These are phyloP conservation scores for Phytophthora tubulina DNA, from an alignment of 352 stramenopile species.

Conservation along the genomic window DNA sequence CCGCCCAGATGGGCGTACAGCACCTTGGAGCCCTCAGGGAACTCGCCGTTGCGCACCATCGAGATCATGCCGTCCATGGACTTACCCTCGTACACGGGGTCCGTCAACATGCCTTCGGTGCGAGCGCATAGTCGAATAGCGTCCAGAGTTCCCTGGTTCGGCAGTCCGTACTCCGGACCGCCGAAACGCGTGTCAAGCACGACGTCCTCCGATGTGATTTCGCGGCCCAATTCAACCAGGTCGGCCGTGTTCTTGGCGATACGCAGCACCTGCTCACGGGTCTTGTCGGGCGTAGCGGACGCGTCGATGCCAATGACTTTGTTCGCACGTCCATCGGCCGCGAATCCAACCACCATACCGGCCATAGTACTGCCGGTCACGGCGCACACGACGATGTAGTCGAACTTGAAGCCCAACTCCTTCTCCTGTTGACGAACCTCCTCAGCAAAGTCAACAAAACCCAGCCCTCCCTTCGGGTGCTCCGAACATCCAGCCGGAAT, in stretches of 20 bases:
- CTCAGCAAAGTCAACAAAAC: conserved; percentile 49
- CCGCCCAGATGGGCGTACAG: conserved; percentile 46
- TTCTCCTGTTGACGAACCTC: conserved; percentile 48
- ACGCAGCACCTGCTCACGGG: conserved; percentile 45
- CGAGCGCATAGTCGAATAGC: conserved; percentile 46
- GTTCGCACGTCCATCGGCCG: conserved; percentile 43
- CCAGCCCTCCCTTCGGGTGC: conserved; percentile 44
- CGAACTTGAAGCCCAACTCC: conserved; percentile 48
- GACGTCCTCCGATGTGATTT: conserved; percentile 43
- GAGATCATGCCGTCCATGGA: conserved; percentile 52
- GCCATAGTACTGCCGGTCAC: conserved; percentile 52
- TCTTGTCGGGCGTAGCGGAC: conserved; percentile 45
- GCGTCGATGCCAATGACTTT: conserved; percentile 53
- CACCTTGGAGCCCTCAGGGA: conserved; percentile 46
- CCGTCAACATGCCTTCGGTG: conserved; percentile 47
- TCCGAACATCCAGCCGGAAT: conserved; percentile 49
- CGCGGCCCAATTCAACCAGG: conserved; percentile 41
- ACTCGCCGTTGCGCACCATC: conserved; percentile 50
- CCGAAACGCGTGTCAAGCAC: conserved; percentile 48
- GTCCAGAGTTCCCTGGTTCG: conserved; percentile 46
- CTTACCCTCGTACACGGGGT: conserved; percentile 52
- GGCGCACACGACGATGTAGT: conserved; percentile 49
- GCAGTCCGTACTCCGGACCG: conserved; percentile 45
- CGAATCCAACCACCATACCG: conserved; percentile 51
- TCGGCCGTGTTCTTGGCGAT: conserved; percentile 48